A percentile compares a stretch with the other conserved stretches of the same genome.
Conservation (phyloP, 1,284 basidiomycete species). For the Xerocomus nothofagi region DNA sequence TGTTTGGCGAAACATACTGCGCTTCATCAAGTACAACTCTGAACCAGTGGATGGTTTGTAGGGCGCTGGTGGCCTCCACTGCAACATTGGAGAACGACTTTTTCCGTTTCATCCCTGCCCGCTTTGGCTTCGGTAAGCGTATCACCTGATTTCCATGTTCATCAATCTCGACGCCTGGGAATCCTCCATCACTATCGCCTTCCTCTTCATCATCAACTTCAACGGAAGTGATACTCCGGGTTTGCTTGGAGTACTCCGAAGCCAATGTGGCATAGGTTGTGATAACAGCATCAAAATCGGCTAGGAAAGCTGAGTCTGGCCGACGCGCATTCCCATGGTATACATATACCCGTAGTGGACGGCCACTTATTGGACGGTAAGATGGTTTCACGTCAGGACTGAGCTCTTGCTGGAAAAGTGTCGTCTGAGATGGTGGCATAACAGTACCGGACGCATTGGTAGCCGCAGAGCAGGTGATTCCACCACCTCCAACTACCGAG, state of each 20-base stretch:
- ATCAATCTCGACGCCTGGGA: constrained; percentile 64
- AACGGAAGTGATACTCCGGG: constrained; percentile 53
- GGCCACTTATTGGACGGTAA: constrained; percentile 47
- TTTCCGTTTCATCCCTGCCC: constrained; percentile 64
- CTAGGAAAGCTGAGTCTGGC: constrained; percentile 80
- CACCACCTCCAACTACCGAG: constrained; percentile 75
- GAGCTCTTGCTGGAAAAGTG: constrained; percentile 37
- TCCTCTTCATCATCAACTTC: constrained; percentile 70
- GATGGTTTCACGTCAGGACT: constrained; percentile 38
- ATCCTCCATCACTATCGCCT: constrained; percentile 62
- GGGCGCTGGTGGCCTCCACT: constrained; percentile 74
- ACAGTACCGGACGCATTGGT: constrained; percentile 20
- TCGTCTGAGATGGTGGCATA: constrained; percentile 24
- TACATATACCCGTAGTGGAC: constrained; percentile 80
- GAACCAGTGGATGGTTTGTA: constrained; percentile 98
- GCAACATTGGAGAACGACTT: constrained; percentile 53
- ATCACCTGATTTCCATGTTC: constrained; percentile 63
- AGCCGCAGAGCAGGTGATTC: constrained; percentile 35
- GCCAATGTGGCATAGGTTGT: constrained; percentile 97
- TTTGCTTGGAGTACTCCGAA: constrained; percentile 92
- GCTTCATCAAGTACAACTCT: constrained; percentile 97
- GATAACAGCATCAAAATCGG: constrained; percentile 95
- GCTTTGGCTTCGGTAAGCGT: constrained; percentile 58
- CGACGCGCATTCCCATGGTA: constrained; percentile 94
- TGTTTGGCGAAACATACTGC: constrained; percentile 63